A percentile compares a stretch with the other conserved stretches of the same genome.
Evolutionary conservation across 176 grass and related monocot species (phyloP).

Genomic region (Carex parvula): DNA sequence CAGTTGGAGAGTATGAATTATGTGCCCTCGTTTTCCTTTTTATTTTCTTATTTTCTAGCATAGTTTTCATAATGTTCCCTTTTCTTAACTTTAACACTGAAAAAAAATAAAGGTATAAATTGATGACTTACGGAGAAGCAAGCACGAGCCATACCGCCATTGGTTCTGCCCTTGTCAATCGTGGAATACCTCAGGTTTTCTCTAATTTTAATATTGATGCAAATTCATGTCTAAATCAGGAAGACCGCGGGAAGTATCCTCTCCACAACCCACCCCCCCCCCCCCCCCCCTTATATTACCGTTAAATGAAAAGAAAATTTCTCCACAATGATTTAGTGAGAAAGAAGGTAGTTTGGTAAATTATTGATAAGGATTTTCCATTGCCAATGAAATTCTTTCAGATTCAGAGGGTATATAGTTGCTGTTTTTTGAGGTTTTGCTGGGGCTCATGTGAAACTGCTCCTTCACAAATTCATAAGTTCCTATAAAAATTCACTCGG

Average conservation of each 20-base stretch:
- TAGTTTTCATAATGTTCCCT: not conserved
- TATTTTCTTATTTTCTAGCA: not conserved
- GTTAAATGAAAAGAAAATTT: too few species aligned
- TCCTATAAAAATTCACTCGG: conserved; percentile 71
- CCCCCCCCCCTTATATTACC: too few species aligned
- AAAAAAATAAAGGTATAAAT: conserved; percentile 66
- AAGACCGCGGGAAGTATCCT: not conserved
- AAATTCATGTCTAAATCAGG: not conserved
- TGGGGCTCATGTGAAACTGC: conserved; percentile 63
- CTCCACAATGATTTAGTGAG: not conserved
- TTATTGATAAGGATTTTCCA: not conserved
- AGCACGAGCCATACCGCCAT: conserved; percentile 50
- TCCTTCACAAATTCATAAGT: conserved; percentile 64
- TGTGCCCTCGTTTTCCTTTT: not conserved
- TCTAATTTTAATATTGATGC: not conserved
- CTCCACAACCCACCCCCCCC: too few species aligned
- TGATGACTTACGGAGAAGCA: conserved; percentile 92
- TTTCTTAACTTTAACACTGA: not conserved
- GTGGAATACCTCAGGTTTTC: conserved; percentile 70
- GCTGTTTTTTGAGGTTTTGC: conserved; percentile 23
- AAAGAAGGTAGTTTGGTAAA: not conserved
- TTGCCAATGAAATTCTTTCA: not conserved
- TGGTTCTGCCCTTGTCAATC: conserved; percentile 74
- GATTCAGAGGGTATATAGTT: not conserved
- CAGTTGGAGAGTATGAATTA: conserved; percentile 80